Conservation (phyloP, 2,329 filamentous ascomycete genomes). For the Leptoxyphium fumago region DNA sequence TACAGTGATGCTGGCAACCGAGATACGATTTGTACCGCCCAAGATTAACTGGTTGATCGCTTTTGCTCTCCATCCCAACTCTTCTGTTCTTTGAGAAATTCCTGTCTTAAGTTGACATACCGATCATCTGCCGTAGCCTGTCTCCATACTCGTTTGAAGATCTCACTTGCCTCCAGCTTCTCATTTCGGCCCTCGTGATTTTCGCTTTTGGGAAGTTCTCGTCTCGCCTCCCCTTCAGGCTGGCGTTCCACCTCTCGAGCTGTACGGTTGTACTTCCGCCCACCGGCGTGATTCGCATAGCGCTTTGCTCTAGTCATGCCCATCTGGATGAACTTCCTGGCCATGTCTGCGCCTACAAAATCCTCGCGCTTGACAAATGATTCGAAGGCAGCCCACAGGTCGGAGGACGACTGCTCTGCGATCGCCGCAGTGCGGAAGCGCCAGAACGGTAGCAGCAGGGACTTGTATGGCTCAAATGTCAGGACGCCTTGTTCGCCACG, state of each 20-base stretch:
- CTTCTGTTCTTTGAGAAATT: conserved; percentile 34
- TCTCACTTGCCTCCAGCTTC: conserved; percentile 34
- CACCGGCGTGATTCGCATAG: conserved; percentile 43
- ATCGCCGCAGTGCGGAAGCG: conserved; percentile 40
- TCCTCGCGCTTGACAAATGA: conserved; percentile 37
- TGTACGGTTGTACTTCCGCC: conserved; percentile 37
- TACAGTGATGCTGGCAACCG: too few relatives aligned
- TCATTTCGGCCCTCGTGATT: conserved; percentile 33
- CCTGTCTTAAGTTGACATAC: conserved; percentile 31
- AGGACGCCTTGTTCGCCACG: conserved; percentile 48
- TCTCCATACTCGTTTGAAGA: conserved; percentile 38
- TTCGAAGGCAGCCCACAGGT: conserved; percentile 37
- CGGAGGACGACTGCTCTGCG: conserved; percentile 34
- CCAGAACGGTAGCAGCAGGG: conserved; percentile 43
- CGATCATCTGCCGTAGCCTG: conserved; percentile 29
- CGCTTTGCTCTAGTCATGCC: conserved; percentile 46
- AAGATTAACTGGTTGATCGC: not conserved
- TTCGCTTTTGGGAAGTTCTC: conserved; percentile 29
- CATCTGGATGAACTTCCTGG: conserved; percentile 51
- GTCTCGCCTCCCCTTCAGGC: conserved; percentile 7
- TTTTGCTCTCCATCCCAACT: conserved; percentile 21
- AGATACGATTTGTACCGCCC: too few relatives aligned
- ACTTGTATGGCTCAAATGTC: conserved; percentile 50
- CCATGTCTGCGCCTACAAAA: conserved; percentile 52
- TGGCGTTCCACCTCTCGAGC: conserved; percentile 18